A percentile compares a stretch with the other conserved stretches of the same genome.
These are phyloP conservation scores for Allomyces arbusculus DNA, from an alignment of 192 early-diverging fungal species.

Conservation along the genomic window DNA sequence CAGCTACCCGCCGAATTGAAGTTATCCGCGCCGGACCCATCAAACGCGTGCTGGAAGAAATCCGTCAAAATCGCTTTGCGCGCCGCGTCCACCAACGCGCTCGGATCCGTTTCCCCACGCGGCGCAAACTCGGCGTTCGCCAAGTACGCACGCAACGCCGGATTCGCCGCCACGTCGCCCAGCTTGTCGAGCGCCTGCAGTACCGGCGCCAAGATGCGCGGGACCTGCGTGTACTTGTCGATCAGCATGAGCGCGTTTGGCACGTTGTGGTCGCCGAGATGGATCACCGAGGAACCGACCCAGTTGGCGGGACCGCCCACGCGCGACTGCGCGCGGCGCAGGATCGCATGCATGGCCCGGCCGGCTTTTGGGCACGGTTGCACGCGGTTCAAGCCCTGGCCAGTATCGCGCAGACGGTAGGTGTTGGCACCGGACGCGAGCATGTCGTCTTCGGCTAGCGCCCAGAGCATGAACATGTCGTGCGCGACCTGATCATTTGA, in stretches of 20 bases:
- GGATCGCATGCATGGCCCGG: conserved; percentile 67
- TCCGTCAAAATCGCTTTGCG: conserved; percentile 61
- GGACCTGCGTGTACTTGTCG: conserved; percentile 96
- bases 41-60: conserved; percentile 91
- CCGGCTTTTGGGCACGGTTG: conserved; percentile 70
- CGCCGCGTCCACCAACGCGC: background rate
- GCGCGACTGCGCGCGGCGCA: conserved; percentile 65
- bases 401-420: conserved; percentile 86
- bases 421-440: conserved; percentile 31
- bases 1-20: conserved; percentile 81
- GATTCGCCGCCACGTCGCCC: background rate
- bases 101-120: background rate
- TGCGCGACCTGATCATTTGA: conserved; percentile 35
- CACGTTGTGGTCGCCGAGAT: conserved; percentile 94
- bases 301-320: conserved; percentile 41
- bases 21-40: conserved; percentile 84
- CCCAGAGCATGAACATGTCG: conserved; percentile 96
- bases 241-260: conserved; percentile 97
- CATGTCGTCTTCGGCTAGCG: conserved; percentile 70
- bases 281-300: conserved; percentile 91
- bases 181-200: background rate
- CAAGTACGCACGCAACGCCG: background rate
- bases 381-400: conserved; percentile 90
- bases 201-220: conserved; percentile 73
- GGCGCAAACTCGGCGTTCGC: too few relatives aligned